These are phyloP conservation scores for Coprinopsis marcescibilis DNA, from an alignment of 768 basidiomycete genomes.

Conservation along the genomic window DNA sequence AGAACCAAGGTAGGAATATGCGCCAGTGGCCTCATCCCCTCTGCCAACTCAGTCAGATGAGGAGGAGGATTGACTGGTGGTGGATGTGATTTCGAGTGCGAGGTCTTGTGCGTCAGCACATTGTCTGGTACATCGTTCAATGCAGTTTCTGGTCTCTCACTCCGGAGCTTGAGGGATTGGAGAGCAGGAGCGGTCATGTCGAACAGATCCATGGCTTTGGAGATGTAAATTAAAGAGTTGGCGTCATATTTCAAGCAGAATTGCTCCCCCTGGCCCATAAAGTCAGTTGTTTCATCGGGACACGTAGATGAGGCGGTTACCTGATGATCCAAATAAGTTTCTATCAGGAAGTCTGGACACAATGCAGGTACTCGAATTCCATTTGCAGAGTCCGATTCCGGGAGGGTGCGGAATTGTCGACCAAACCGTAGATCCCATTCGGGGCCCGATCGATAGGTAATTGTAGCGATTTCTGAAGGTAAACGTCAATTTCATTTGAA, in stretches of 20 bases:
- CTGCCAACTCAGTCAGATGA: constrained; percentile 69
- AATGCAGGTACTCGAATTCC: constrained; percentile 59
- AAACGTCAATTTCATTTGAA: constrained; percentile 1
- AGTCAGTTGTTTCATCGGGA: constrained; percentile 18
- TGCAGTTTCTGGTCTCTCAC: constrained; percentile 20
- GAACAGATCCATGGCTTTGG: constrained; percentile 99
- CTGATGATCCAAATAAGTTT: constrained; percentile 97
- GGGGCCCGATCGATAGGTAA: constrained; percentile 97
- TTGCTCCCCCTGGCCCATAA: constrained; percentile 85
- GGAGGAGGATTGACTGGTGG: constrained; percentile 69
- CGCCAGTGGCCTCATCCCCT: constrained; percentile 69
- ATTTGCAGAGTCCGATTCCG: constrained; percentile 27
- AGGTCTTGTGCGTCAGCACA: constrained; percentile 27
- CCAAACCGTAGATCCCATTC: constrained; percentile 99
- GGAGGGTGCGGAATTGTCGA: constrained; percentile 52
- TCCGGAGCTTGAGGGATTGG: constrained; percentile 53
- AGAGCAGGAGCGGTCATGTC: constrained; percentile 85
- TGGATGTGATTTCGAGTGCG: constrained; percentile 65
- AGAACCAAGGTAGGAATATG: constrained; percentile 81
- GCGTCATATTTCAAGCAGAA: constrained; percentile 99
- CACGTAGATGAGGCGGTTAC: too few relatives aligned
- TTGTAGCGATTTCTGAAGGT: constrained; percentile 88
- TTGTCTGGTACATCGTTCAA: constrained; percentile 15
- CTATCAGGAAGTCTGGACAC: constrained; percentile 96
- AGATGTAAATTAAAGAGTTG: constrained; percentile 97